Conservation (phyloP, 1,139 yeast species). For the Sugiyamaella paludigena region DNA sequence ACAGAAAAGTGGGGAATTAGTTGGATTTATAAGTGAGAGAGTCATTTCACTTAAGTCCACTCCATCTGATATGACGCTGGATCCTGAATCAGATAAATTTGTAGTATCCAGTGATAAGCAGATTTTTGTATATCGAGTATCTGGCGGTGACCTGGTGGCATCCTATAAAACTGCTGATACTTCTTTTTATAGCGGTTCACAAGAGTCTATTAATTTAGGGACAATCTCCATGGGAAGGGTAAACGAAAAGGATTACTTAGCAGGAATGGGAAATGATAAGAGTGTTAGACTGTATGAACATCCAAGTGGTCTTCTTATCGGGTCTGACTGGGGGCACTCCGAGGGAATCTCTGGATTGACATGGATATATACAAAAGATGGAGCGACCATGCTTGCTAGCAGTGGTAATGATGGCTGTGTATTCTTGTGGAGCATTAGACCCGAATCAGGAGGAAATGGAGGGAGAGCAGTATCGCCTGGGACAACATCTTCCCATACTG, state of each 20-base stretch:
- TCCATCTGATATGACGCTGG: constrained; percentile 42
- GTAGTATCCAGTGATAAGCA: constrained; percentile 52
- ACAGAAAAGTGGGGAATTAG: constrained; percentile 13
- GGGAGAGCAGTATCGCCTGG: background rate
- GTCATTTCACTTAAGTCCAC: constrained; percentile 51
- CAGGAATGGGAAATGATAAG: constrained; percentile 56
- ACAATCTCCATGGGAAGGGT: constrained; percentile 26
- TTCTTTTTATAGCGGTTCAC: constrained; percentile 22
- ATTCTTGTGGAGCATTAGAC: constrained; percentile 28
- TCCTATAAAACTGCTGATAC: constrained; percentile 42
- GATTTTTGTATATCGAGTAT: constrained; percentile 43
- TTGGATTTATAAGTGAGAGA: constrained; percentile 42
- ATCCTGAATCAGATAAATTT: constrained; percentile 38
- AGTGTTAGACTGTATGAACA: constrained; percentile 53
- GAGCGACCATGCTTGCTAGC: constrained; percentile 27
- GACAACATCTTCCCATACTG: constrained; percentile 8
- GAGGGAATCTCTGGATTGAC: constrained; percentile 51
- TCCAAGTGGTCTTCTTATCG: constrained; percentile 45
- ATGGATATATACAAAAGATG: constrained; percentile 28
- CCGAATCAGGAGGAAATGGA: background rate
- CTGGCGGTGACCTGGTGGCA: constrained; percentile 41
- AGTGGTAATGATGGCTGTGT: constrained; percentile 34
- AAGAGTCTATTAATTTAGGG: constrained; percentile 30
- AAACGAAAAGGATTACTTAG: constrained; percentile 26
- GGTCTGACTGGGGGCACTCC: constrained; percentile 65